Evolutionary conservation across 129 eudicot genomes (phyloP), one percentile per base, ranked within the genome.

Genomic region (Helichrysum umbraculigerum): DNA sequence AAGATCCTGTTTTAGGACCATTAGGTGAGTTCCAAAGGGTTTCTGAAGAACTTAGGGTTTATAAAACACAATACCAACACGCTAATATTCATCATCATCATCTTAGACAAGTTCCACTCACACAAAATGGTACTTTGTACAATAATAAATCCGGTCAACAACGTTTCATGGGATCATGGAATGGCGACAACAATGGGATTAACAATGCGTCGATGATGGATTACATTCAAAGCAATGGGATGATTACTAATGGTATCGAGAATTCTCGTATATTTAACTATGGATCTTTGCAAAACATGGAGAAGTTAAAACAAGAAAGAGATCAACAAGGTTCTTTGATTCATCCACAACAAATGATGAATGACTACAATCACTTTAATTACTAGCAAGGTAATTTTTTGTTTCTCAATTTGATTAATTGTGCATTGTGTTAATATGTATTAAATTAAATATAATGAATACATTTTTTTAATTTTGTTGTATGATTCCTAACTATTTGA

Each of bases 1-100:
- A 76, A 66, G 98, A 93, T 64, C 98, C 96, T n/a, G 75, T 93
- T 6, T 66, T 85, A 10, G 98, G 98, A 3, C 90, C 96, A 7
- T 90, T 82, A 7, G 97, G 97, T 61, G 97, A 87, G 73, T 90
- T 81, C 28, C 77, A 81, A 74, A 83, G 81, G 74, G 85, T 93
- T 70, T 78, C 12, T 28, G 97, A 90, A 39, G 98, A 90, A 68
- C 88, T 90, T 11, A 84, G 73, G 76, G 66, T 81, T 66, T 88
- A 85, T 71, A 86, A 85, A 76, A 78, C 56, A 32, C 88, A 84
- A 52, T 86, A 77, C 21, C 88, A 79, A 29, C 85, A 72, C 66
- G 67, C 81, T 4, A 80, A 74, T 9, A 50, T 74, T 67, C 83
- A 81, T 29, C 77, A 83, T 70, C 76, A 71, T 65, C 60, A 50